Evolutionary conservation across 371 early-diverging fungal species (phyloP).

Genomic region (Syncephalis plumigaleata): DNA sequence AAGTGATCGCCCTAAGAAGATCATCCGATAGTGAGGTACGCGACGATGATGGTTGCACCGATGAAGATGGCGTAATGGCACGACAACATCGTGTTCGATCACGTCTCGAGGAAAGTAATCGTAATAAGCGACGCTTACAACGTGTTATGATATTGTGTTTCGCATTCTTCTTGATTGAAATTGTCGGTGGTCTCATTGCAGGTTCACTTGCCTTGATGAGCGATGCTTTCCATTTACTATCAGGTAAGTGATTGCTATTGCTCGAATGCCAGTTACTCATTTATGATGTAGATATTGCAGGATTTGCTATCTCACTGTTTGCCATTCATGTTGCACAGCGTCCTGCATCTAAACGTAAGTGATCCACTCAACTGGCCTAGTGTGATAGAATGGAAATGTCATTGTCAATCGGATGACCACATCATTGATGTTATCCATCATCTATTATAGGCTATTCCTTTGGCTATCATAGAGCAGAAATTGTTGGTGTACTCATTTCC

Average conservation of each 20-base stretch:
- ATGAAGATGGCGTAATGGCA: too few relatives aligned
- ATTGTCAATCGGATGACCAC: too few relatives aligned
- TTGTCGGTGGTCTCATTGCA: slow-evolving; percentile 48
- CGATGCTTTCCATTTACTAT: slow-evolving; percentile 59
- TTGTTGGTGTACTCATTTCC: slow-evolving; percentile 65
- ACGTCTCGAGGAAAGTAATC: not conserved
- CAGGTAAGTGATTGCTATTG: slow-evolving; percentile 15
- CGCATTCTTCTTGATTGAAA: slow-evolving; percentile 45
- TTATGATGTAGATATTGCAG: slow-evolving; percentile 30
- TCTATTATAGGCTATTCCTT: slow-evolving; percentile 39
- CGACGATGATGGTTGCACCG: too few relatives aligned
- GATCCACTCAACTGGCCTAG: too few relatives aligned
- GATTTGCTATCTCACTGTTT: slow-evolving; percentile 50
- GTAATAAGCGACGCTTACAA: slow-evolving; percentile 18
- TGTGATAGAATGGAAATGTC: too few relatives aligned
- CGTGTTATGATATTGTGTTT: slow-evolving; percentile 33
- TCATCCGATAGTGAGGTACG: too few relatives aligned
- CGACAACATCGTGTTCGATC: too few relatives aligned
- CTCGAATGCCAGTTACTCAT: slow-evolving; percentile 1
- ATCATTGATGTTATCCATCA: too few relatives aligned
- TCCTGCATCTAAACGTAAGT: slow-evolving; percentile 42
- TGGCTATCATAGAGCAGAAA: slow-evolving; percentile 76
- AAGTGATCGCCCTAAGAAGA: too few relatives aligned
- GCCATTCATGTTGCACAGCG: slow-evolving; percentile 50
- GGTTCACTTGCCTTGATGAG: slow-evolving; percentile 49